These are phyloP conservation scores for Raddia guianensis DNA, from an alignment of 176 grass and related monocot genomes.

Conservation along the genomic window DNA sequence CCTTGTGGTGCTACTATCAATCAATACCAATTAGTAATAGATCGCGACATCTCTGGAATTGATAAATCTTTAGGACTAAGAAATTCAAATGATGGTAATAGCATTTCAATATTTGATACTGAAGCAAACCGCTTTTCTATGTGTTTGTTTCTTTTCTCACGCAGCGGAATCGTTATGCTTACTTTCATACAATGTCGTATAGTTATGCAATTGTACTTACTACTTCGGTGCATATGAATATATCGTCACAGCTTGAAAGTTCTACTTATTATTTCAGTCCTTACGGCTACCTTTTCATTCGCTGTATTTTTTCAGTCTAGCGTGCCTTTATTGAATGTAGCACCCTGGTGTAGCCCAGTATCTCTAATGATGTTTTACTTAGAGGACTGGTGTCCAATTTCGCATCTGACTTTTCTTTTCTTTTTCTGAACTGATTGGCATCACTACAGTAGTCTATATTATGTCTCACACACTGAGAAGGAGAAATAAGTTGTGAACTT, in stretches of 20 bases:
- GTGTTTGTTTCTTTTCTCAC: background rate
- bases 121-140: background rate
- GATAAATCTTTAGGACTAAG: background rate
- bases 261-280: background rate
- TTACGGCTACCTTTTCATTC: background rate
- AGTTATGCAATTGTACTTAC: background rate
- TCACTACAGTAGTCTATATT: background rate
- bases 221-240: background rate
- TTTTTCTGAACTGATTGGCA: conserved; percentile 26
- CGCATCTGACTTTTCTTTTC: background rate
- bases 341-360: conserved; percentile 1
- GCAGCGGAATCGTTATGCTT: background rate
- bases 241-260: background rate
- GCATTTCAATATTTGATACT: conserved; percentile 1
- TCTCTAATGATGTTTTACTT: conserved; percentile 18
- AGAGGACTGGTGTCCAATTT: conserved; percentile 1
- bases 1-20: background rate
- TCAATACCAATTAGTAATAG: background rate
- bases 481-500: conserved; percentile 32
- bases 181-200: background rate
- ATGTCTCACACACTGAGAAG: background rate
- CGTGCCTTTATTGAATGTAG: conserved; percentile 33
- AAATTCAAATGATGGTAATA: background rate
- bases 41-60: background rate
- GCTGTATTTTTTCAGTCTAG: background rate